Percentiles rank a stretch among this genome's conserved stretches.
These are phyloP conservation scores for Vigna hirtella DNA, from an alignment of 306 rosid genomes.

Conservation along the genomic window DNA sequence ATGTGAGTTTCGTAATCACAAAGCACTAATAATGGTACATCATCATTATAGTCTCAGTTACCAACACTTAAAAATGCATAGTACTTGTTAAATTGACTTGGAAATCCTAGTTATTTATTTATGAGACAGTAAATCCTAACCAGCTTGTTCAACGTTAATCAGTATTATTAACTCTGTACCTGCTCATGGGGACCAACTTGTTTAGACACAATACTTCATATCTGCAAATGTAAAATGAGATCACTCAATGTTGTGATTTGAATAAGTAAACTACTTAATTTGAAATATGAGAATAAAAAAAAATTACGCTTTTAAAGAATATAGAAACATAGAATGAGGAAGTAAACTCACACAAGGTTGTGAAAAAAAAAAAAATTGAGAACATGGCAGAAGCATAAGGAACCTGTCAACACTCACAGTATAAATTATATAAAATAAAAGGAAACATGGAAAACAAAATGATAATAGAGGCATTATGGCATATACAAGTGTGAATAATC, in stretches of 20 bases:
- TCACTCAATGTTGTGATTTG: too few species aligned
- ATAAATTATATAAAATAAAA: slow-evolving; percentile 18
- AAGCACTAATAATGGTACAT: background rate
- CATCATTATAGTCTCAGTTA: background rate
- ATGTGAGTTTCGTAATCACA: slow-evolving; percentile 9
- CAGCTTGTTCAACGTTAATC: too few species aligned
- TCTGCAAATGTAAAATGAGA: too few species aligned
- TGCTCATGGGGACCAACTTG: slow-evolving; percentile 85
- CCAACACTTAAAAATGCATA: background rate
- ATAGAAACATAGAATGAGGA: too few species aligned
- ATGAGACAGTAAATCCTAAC: too few species aligned
- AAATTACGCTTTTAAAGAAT: too few species aligned
- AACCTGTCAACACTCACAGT: slow-evolving; percentile 59
- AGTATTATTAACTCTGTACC: slow-evolving; percentile 48
- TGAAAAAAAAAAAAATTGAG: too few species aligned
- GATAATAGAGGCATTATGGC: background rate
- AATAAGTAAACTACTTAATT: too few species aligned
- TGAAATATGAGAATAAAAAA: too few species aligned
- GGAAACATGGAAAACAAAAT: background rate
- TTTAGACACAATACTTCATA: slow-evolving; percentile 93
- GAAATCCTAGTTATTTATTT: too few species aligned
- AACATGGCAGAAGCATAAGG: too few species aligned
- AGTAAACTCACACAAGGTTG: too few species aligned
- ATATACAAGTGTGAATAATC: background rate
- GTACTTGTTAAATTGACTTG: background rate